A percentile compares a stretch with the other conserved stretches of the same genome.
These are phyloP conservation scores for Aspergillus brasiliensis DNA, from an alignment of 2,329 filamentous ascomycete genomes.

Conservation along the genomic window DNA sequence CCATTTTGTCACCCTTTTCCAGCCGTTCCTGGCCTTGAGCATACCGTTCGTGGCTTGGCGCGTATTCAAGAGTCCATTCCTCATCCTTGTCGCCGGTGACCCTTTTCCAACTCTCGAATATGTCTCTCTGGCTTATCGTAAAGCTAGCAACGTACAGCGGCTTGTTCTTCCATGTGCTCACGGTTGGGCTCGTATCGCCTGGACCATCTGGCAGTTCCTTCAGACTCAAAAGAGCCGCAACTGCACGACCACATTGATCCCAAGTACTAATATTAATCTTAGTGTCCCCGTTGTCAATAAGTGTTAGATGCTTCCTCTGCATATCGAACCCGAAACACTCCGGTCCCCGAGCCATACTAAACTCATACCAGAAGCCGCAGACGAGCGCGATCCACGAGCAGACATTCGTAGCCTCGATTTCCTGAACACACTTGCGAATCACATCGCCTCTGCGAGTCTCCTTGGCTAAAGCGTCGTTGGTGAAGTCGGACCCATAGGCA, in stretches of 20 bases:
- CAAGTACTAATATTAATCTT: conserved; percentile 63
- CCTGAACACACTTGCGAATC: conserved; percentile 15
- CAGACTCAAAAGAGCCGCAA: conserved; percentile 55
- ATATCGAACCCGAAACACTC: conserved; percentile 53
- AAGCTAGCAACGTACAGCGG: conserved; percentile 58
- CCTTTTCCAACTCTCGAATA: conserved; percentile 60
- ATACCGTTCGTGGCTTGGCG: conserved; percentile 51
- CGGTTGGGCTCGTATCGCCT: conserved; percentile 31
- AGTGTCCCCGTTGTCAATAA: conserved; percentile 59
- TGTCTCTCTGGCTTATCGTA: conserved; percentile 62
- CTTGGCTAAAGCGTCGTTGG: conserved; percentile 29
- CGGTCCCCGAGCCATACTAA: conserved; percentile 41
- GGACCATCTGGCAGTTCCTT: conserved; percentile 14
- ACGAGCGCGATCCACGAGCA: conserved; percentile 45
- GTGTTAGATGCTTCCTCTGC: conserved; percentile 41
- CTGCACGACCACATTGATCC: conserved; percentile 56
- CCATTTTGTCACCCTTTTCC: conserved; percentile 44
- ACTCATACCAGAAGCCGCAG: conserved; percentile 58
- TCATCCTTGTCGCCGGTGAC: conserved; percentile 58
- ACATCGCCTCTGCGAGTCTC: conserved; percentile 29
- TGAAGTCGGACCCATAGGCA: conserved; percentile 33
- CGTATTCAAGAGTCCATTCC: conserved; percentile 62
- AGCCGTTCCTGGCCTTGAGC: conserved; percentile 49
- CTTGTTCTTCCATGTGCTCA: conserved; percentile 43
- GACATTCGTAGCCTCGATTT: conserved; percentile 39